These are phyloP conservation scores for Lupinus albus DNA, from an alignment of 306 rosid genomes.

Conservation along the genomic window DNA sequence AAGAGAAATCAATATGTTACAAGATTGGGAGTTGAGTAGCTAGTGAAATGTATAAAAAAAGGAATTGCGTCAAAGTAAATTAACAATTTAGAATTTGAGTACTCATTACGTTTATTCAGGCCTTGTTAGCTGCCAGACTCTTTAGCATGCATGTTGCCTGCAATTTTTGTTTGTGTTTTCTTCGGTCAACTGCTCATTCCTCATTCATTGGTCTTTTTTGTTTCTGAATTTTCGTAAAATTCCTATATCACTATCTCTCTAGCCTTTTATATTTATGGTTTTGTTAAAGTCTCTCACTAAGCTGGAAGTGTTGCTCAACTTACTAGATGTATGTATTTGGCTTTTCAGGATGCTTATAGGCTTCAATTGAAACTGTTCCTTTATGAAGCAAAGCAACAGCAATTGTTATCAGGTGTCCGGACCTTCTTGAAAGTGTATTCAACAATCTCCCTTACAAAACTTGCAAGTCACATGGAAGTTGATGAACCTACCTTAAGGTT, in stretches of 20 bases:
- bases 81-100: neutral
- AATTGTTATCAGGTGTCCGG: conserved; percentile 80
- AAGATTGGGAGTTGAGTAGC: neutral
- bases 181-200: neutral
- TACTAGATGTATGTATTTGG: conserved; percentile 11
- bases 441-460: conserved; percentile 75
- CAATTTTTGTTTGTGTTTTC: neutral
- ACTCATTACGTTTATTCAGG: neutral
- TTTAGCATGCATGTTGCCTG: neutral
- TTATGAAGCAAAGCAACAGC: conserved; percentile 97
- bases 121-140: neutral
- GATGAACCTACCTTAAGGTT: conserved; percentile 93
- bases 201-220: too few species aligned
- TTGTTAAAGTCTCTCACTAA: neutral
- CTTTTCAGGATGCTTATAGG: conserved; percentile 88
- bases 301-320: conserved; percentile 6
- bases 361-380: conserved; percentile 93
- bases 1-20: conserved; percentile 8
- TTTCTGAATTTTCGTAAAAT: neutral
- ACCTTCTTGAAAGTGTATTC: conserved; percentile 92
- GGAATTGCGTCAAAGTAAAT: neutral
- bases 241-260: neutral
- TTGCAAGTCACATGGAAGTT: conserved; percentile 94
- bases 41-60: neutral
- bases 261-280: neutral